Evolutionary conservation across 2,329 filamentous ascomycete species (phyloP).

Genomic region (Phoma sp.): DNA sequence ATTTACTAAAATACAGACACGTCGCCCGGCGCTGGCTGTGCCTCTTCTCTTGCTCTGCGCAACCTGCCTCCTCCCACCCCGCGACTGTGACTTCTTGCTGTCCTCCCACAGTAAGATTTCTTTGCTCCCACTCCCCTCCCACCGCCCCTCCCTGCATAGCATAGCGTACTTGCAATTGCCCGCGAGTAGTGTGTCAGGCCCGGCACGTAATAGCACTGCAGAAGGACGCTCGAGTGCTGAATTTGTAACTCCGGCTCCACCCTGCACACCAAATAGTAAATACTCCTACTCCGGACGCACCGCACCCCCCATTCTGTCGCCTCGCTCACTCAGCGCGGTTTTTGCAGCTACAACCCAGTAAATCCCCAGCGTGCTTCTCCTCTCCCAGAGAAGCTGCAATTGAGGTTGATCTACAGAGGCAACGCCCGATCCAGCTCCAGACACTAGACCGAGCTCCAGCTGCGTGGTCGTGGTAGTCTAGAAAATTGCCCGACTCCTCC

Average conservation of each 20-base stretch:
- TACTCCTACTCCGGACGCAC: conserved; percentile 21
- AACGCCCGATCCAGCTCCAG: neutral
- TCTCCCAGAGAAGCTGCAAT: conserved; percentile 8
- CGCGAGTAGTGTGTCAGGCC: conserved; percentile 10
- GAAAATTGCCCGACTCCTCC: conserved; percentile 34
- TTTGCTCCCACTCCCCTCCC: neutral
- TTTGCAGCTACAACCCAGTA: neutral
- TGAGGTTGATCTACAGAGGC: conserved; percentile 16
- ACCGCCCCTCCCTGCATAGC: neutral
- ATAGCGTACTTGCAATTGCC: conserved; percentile 5
- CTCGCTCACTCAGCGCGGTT: neutral
- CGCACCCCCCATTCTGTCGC: conserved; percentile 7
- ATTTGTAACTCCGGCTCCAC: conserved; percentile 16
- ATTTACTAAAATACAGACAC: conserved; percentile 32
- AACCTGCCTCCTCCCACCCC: conserved; percentile 11
- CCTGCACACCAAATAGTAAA: conserved; percentile 24
- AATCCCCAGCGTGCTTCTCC: conserved; percentile 1
- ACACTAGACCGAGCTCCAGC: conserved; percentile 33
- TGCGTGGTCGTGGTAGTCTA: conserved; percentile 16
- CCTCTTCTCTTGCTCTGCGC: conserved; percentile 6
- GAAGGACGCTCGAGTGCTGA: conserved; percentile 13
- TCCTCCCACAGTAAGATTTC: conserved; percentile 15
- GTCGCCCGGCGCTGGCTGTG: conserved; percentile 8
- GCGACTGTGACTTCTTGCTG: conserved; percentile 6
- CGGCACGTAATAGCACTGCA: conserved; percentile 8